Evolutionary conservation across 208 protist species (phyloP), one percentile per base, ranked within the genome.

Genomic region (Tritrichomonas musculus): DNA sequence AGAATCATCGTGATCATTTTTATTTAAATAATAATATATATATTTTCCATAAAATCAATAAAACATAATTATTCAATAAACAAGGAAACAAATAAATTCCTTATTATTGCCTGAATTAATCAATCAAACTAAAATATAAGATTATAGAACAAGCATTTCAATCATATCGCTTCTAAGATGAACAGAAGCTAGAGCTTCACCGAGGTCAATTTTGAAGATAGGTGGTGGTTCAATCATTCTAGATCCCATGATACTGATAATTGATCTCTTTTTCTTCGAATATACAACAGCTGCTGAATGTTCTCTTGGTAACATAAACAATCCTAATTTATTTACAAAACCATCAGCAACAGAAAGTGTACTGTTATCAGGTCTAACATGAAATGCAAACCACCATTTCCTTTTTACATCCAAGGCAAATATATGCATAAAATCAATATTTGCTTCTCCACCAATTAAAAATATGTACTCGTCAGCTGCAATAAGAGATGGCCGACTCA

Each of bases 91-190:
- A n/a, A n/a, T n/a, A n/a, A n/a, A n/a, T n/a, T n/a, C n/a, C n/a
- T n/a, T n/a, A n/a, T n/a, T n/a, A n/a, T n/a, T n/a, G n/a, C n/a
- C n/a, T n/a, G n/a, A n/a, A n/a, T n/a, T n/a, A n/a, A n/a, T n/a
- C n/a, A n/a, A n/a, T n/a, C n/a, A n/a, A n/a, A n/a, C n/a, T n/a
- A n/a, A n/a, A n/a, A n/a, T n/a, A n/a, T n/a, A n/a, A n/a, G n/a
- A n/a, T n/a, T n/a, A n/a, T n/a, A n/a, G n/a, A n/a, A n/a, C 11
- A 27, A 88, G 39, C 44, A 88, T 49, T 53, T 88, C 77, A 47
- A 39, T 39, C 77, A 88, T 88, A 17, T 88, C 77, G 36, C 77
- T 88, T 88, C 77, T 53, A 17, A 57, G 25, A 39, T 88, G 77
- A 2, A 88, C 22, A 3, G 47, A 53, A 57, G 77, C 0, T n/a